phyloP scores from a whole-genome alignment of 75 land plant species.

The Sequoiadendron giganteum region DNA sequence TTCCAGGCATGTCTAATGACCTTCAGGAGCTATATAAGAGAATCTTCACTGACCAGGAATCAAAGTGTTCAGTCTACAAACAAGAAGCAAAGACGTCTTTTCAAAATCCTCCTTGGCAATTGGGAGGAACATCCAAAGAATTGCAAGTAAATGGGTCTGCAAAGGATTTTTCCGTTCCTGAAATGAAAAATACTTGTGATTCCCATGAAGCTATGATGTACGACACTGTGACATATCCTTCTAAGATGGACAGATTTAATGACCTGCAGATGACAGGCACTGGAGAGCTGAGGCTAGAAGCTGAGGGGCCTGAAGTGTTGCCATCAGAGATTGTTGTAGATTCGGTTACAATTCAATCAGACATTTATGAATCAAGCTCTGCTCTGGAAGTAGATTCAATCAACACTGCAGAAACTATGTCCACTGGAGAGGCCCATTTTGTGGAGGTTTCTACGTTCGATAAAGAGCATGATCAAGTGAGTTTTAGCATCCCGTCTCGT shows the following conservation, averaged over 20 bases:
- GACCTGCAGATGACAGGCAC: not conserved
- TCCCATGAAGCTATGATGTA: not conserved
- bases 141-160: not conserved
- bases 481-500: not conserved
- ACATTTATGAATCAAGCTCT: not conserved
- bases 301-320: not conserved
- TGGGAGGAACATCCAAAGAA: not conserved
- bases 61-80: not conserved
- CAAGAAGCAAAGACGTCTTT: not conserved
- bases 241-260: not conserved
- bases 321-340: not conserved
- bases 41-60: not conserved
- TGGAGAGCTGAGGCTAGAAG: not conserved
- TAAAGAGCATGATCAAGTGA: not conserved
- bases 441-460: slow-evolving; percentile 4
- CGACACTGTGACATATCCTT: not conserved
- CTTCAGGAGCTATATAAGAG: not conserved
- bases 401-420: not conserved
- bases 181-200: not conserved
- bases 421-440: not conserved
- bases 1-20: slow-evolving; percentile 9
- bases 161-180: not conserved
- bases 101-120: not conserved
- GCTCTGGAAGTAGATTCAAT: not conserved
- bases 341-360: not conserved